A percentile compares a stretch with the other conserved stretches of the same genome.
phyloP scores from a whole-genome alignment of 805 yeast species.

The Candida anglica region DNA sequence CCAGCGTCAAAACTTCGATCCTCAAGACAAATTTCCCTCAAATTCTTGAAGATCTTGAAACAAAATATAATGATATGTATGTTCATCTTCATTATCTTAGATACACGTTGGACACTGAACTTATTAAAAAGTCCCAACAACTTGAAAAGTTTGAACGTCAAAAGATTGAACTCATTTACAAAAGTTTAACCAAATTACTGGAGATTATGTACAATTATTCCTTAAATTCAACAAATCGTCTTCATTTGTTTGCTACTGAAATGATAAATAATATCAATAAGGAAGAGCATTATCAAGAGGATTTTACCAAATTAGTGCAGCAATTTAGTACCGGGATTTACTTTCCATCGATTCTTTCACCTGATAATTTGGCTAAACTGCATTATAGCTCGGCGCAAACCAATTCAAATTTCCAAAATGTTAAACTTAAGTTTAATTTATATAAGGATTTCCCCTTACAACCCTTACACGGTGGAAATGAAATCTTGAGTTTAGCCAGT shows the following conservation, averaged over 20 bases:
- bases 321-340: constrained; percentile 35
- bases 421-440: constrained; percentile 33
- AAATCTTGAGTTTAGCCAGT: constrained; percentile 22
- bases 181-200: constrained; percentile 29
- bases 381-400: constrained; percentile 21
- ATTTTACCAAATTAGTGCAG: constrained; percentile 18
- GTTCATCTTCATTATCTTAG: constrained; percentile 27
- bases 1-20: constrained; percentile 1
- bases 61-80: constrained; percentile 30
- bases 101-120: constrained; percentile 26
- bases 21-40: constrained; percentile 26
- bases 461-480: constrained; percentile 7
- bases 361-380: constrained; percentile 18
- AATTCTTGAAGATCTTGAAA: constrained; percentile 22
- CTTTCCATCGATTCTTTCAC: constrained; percentile 31
- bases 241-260: constrained; percentile 19
- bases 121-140: constrained; percentile 14
- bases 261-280: constrained; percentile 16
- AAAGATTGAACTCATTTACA: constrained; percentile 30
- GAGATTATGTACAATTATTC: constrained; percentile 26
- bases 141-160: constrained; percentile 32
- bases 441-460: constrained; percentile 40
- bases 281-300: constrained; percentile 16
- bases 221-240: constrained; percentile 17
- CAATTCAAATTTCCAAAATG: constrained; percentile 33